Evolutionary conservation across 305 asterid species (phyloP), one percentile per base, ranked within the genome.

Genomic region (Fraxinus ornus): DNA sequence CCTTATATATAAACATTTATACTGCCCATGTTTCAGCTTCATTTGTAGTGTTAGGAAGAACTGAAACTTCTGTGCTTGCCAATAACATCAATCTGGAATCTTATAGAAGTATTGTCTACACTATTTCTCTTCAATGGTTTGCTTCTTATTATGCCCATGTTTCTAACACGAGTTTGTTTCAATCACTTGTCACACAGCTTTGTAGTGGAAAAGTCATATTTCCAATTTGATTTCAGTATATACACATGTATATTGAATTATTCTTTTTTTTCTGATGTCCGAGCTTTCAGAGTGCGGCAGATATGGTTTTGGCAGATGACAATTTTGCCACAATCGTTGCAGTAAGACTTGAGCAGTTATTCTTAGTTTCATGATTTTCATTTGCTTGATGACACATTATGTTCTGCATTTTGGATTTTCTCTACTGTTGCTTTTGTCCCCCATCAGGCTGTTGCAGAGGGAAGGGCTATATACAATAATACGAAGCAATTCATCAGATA

Each of bases 381-480:
- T 82, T 84, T 78, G 57, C 83, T n/a, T 33, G 78, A 47, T 74
- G 72, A 55, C 82, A 82, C 26, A 78, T 74, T 19, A 41, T 83
- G 33, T 44, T 81, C 79, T 64, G 36, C 68, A 79, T 37, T 75
- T 22, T 75, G 64, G 80, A 47, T 33, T 64, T 41, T 71, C 39
- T 86, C 78, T 55, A 60, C 66, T 30, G 60, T 74, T 26, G 78
- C 72, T 80, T 81, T 74, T 85, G 79, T 79, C 79, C 32, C 86
- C 86, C 62, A 33, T 76, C 91, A 96, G 99, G 99, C 99, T 89
- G 94, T 96, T 88, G 99, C 99, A n/a, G 99, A 96, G 88, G 99
- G 99, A 81, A 91, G 99, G 91, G 98, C 98, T 80, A 96, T 96
- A 88, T 96, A 94, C 89, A 96, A 96, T 87, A 96, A 96, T 88